These are phyloP conservation scores for Edaphochlamys debaryana DNA, from an alignment of 139 green algal genomes.

Conservation along the genomic window DNA sequence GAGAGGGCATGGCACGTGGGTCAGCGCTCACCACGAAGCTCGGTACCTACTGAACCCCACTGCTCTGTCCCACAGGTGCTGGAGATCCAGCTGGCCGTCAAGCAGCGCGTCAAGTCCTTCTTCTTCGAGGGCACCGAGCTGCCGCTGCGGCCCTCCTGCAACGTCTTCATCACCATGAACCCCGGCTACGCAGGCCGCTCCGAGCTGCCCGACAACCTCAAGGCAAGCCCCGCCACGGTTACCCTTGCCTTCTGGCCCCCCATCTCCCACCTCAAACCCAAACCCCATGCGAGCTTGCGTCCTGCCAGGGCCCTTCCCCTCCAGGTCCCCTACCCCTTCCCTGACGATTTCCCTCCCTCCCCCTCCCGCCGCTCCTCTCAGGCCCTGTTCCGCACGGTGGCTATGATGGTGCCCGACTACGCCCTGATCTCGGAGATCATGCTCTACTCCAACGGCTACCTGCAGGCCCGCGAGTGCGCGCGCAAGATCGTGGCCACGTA, in stretches of 20 bases:
- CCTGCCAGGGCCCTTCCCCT: not conserved
- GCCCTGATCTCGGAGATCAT: constrained; percentile 83
- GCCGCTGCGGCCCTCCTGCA: constrained; percentile 75
- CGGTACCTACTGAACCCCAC: too few species aligned
- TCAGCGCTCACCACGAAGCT: too few species aligned
- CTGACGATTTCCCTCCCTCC: not conserved
- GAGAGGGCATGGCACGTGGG: too few species aligned
- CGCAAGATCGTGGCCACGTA: constrained; percentile 89
- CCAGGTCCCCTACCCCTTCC: not conserved
- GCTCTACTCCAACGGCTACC: constrained; percentile 67
- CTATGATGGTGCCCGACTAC: constrained; percentile 88
- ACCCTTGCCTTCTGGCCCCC: not conserved
- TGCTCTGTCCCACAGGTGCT: constrained; percentile 69
- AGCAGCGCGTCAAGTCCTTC: constrained; percentile 72
- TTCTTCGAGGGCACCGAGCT: constrained; percentile 85
- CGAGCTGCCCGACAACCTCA: constrained; percentile 87
- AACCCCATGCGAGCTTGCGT: too few species aligned
- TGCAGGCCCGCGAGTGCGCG: constrained; percentile 73
- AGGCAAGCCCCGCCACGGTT: constrained; percentile 46
- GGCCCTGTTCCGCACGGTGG: constrained; percentile 75
- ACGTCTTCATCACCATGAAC: constrained; percentile 92
- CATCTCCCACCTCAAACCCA: too few species aligned
- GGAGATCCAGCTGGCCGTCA: constrained; percentile 83
- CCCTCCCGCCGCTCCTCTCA: not conserved
- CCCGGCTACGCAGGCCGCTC: constrained; percentile 77